Percentiles rank a stretch among this genome's conserved stretches.
phyloP scores from a whole-genome alignment of 1,284 basidiomycete genomes.

The Trametes hirsuta region DNA sequence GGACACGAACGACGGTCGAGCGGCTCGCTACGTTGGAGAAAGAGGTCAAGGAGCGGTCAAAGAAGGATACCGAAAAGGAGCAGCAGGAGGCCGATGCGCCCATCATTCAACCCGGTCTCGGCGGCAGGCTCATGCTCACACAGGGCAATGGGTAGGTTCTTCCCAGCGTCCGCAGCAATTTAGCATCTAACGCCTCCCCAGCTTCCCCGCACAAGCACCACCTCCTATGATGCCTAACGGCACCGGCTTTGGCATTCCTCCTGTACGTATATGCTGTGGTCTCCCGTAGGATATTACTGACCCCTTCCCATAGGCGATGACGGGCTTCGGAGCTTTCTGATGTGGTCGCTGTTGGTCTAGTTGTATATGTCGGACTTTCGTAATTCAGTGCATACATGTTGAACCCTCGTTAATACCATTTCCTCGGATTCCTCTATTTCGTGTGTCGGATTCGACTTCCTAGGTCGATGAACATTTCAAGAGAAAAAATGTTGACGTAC shows the following conservation, averaged over 20 bases:
- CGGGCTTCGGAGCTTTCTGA: constrained; percentile 41
- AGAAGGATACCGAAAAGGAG: constrained; percentile 87
- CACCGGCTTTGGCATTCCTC: constrained; percentile 42
- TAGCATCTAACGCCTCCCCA: constrained; percentile 16
- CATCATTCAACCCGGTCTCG: constrained; percentile 79
- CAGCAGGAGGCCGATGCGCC: constrained; percentile 80
- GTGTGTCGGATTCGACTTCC: background rate
- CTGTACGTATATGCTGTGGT: constrained; percentile 38
- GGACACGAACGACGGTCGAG: constrained; percentile 74
- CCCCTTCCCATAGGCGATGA: constrained; percentile 35
- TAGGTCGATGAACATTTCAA: background rate
- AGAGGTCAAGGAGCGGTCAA: constrained; percentile 80
- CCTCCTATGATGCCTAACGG: constrained; percentile 39
- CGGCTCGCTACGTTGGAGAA: constrained; percentile 78
- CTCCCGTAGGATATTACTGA: background rate
- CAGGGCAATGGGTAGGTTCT: constrained; percentile 60
- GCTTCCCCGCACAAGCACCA: constrained; percentile 47
- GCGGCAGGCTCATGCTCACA: constrained; percentile 67
- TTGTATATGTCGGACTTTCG: constrained; percentile 27
- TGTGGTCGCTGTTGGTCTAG: constrained; percentile 16
- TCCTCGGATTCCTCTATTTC: constrained; percentile 5
- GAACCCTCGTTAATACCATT: constrained; percentile 24
- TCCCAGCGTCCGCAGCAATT: background rate
- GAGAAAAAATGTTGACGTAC: no score
- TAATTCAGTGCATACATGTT: constrained; percentile 29